Evolutionary conservation across 2,329 filamentous ascomycete species (phyloP).

Genomic region (Fusarium haematococcum): DNA sequence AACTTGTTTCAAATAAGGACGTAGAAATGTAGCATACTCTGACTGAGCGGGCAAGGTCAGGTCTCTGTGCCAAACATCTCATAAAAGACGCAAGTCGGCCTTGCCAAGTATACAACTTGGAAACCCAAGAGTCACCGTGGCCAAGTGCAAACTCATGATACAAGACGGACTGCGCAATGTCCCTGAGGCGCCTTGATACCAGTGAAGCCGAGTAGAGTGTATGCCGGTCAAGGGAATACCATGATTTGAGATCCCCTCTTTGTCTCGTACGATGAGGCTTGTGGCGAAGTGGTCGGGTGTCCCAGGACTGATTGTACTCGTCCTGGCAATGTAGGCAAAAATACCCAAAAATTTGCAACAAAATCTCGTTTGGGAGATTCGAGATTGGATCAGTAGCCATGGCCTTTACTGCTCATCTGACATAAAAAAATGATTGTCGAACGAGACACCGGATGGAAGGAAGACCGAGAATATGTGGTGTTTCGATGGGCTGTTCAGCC

Average conservation of each 20-base stretch:
- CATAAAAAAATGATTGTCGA: not conserved
- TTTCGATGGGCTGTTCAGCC: not conserved
- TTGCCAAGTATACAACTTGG: not conserved
- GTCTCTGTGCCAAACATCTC: not conserved
- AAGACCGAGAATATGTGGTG: not conserved
- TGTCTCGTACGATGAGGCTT: not conserved
- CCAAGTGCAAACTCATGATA: conserved; percentile 18
- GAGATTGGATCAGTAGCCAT: not conserved
- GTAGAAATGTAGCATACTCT: not conserved
- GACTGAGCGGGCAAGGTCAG: not conserved
- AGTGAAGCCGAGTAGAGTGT: not conserved
- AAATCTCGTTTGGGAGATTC: not conserved
- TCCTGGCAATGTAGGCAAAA: conserved; percentile 11
- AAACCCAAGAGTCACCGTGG: not conserved
- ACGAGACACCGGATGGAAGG: not conserved
- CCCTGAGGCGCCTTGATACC: not conserved
- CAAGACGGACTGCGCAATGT: not conserved
- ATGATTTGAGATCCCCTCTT: not conserved
- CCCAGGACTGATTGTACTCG: not conserved
- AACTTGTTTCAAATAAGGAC: rapidly evolving
- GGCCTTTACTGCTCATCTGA: not conserved
- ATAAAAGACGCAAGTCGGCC: conserved; percentile 7
- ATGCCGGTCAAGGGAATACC: not conserved
- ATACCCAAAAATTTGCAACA: not conserved
- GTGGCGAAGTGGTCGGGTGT: not conserved